These are phyloP conservation scores for Lipomyces yamanashiensis DNA, from an alignment of 805 yeast genomes.

Conservation along the genomic window DNA sequence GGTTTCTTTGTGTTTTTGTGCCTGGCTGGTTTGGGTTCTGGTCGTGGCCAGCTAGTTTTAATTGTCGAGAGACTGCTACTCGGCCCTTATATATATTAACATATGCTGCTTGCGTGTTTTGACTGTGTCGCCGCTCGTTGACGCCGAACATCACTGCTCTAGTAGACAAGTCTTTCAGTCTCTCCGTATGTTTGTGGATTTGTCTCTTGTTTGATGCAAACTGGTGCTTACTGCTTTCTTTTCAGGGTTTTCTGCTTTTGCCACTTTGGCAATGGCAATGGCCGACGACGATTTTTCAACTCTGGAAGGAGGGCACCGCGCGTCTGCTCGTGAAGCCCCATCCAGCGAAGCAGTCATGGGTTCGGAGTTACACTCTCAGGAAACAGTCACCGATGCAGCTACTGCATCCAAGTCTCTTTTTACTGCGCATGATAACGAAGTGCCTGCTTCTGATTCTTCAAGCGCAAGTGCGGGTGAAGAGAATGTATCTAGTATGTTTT, in stretches of 20 bases:
- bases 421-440: neutral
- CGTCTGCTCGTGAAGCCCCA: neutral
- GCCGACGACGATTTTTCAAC: neutral
- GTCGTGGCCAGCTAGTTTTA: too few species aligned
- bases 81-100: too few species aligned
- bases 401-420: neutral
- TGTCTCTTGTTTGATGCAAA: neutral
- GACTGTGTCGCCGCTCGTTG: too few species aligned
- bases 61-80: too few species aligned
- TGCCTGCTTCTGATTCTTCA: neutral
- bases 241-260: neutral
- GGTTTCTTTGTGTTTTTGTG: neutral
- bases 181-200: too few species aligned
- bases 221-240: neutral
- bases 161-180: too few species aligned
- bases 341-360: neutral
- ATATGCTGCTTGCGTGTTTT: too few species aligned
- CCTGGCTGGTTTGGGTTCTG: neutral
- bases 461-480: neutral
- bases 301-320: neutral
- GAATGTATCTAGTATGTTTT: neutral
- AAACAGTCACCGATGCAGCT: neutral
- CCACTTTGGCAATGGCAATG: neutral
- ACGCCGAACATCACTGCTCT: too few species aligned
- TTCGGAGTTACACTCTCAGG: too few species aligned